These are phyloP conservation scores for Niveomyces coronatus DNA, from an alignment of 2,329 filamentous ascomycete genomes.

Conservation along the genomic window DNA sequence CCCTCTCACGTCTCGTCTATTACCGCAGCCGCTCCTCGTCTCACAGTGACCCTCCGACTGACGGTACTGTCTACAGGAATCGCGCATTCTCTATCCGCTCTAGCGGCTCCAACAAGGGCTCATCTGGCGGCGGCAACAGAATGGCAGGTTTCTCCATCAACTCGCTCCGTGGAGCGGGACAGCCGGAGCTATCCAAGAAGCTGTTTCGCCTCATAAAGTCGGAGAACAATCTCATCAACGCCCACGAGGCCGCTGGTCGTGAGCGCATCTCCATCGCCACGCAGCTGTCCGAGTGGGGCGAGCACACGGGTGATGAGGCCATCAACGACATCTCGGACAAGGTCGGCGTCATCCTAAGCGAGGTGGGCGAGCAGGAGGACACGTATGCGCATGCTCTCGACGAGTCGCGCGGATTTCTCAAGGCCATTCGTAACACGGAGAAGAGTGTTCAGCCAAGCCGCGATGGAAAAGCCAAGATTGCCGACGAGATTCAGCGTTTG, in stretches of 20 bases:
- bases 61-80: slow-evolving; percentile 42
- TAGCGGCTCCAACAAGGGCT: slow-evolving; percentile 38
- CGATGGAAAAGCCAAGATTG: slow-evolving; percentile 76
- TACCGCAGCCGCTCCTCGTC: slow-evolving; percentile 12
- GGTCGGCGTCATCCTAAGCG: slow-evolving; percentile 80
- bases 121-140: slow-evolving; percentile 28
- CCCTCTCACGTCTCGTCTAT: slow-evolving; percentile 14
- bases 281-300: slow-evolving; percentile 94
- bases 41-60: slow-evolving; percentile 16
- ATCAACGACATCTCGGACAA: slow-evolving; percentile 92
- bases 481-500: slow-evolving; percentile 83
- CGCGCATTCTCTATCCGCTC: slow-evolving; percentile 66
- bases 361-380: slow-evolving; percentile 92
- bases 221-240: slow-evolving; percentile 77
- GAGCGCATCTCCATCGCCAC: slow-evolving; percentile 78
- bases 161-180: slow-evolving; percentile 72
- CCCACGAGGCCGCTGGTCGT: slow-evolving; percentile 74
- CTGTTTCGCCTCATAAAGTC: slow-evolving; percentile 92
- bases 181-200: slow-evolving; percentile 81
- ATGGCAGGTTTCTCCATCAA: slow-evolving; percentile 66
- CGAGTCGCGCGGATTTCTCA: slow-evolving; percentile 71
- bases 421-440: slow-evolving; percentile 92
- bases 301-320: slow-evolving; percentile 77
- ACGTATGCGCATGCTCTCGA: slow-evolving; percentile 77
- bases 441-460: slow-evolving; percentile 87